phyloP scores from a whole-genome alignment of 2,329 filamentous ascomycete species.

The Microdochium trichocladiopsis region DNA sequence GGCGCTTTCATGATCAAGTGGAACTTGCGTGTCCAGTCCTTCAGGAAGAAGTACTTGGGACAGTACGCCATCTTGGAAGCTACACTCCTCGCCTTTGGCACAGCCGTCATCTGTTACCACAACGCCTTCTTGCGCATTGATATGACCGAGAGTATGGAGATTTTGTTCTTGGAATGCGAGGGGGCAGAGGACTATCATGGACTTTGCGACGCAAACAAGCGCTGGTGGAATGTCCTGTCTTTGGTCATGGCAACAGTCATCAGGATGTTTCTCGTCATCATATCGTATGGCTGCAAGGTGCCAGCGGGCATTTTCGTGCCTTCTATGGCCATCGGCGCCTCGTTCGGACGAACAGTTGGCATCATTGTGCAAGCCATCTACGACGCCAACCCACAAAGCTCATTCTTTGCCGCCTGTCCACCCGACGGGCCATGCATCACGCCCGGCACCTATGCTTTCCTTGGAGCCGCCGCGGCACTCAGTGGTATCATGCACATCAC shows the following conservation, averaged over 20 bases:
- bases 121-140: conserved; percentile 94
- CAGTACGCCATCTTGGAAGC: conserved; percentile 83
- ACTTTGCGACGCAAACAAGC: conserved; percentile 73
- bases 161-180: conserved; percentile 90
- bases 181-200: conserved; percentile 82
- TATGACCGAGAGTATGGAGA: conserved; percentile 99
- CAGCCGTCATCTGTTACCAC: conserved; percentile 90
- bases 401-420: conserved; percentile 82
- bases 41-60: conserved; percentile 85
- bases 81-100: conserved; percentile 72
- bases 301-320: conserved; percentile 97
- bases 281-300: conserved; percentile 97
- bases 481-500: conserved; percentile 98
- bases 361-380: conserved; percentile 88
- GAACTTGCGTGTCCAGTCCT: conserved; percentile 86
- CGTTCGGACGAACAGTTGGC: conserved; percentile 88
- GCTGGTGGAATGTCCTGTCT: conserved; percentile 72
- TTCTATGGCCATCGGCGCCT: conserved; percentile 94
- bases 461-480: conserved; percentile 84
- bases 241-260: conserved; percentile 74
- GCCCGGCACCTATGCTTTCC: conserved; percentile 91
- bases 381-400: conserved; percentile 72
- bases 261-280: conserved; percentile 78
- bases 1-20: conserved; percentile 97
- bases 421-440: conserved; percentile 95